Percentiles rank a stretch among this genome's conserved stretches.
phyloP scores from a whole-genome alignment of 2,329 filamentous ascomycete species.

The Alternaria ventricosa region DNA sequence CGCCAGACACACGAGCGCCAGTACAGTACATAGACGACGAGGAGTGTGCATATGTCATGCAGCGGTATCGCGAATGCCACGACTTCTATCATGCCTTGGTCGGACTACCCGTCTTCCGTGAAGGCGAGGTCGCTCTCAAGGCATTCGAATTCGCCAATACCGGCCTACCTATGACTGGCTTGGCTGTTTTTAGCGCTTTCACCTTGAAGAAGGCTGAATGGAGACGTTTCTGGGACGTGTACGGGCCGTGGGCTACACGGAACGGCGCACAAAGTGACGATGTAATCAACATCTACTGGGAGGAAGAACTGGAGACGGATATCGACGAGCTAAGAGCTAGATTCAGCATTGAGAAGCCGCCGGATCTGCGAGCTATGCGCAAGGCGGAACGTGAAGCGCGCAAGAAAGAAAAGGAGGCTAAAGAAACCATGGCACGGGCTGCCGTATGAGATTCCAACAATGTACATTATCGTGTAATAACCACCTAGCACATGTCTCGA shows the following conservation, averaged over 20 bases:
- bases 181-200: slow-evolving; percentile 77
- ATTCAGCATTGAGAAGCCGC: slow-evolving; percentile 85
- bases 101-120: slow-evolving; percentile 86
- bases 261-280: slow-evolving; percentile 81
- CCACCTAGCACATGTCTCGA: background rate
- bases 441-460: slow-evolving; percentile 15
- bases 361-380: slow-evolving; percentile 81
- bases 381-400: slow-evolving; percentile 72
- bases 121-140: slow-evolving; percentile 97
- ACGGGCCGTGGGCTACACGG: slow-evolving; percentile 87
- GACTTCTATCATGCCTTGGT: slow-evolving; percentile 98
- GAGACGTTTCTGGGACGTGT: slow-evolving; percentile 72
- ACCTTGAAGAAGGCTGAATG: slow-evolving; percentile 69
- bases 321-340: slow-evolving; percentile 75
- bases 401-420: slow-evolving; percentile 66
- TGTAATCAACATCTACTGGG: slow-evolving; percentile 97
- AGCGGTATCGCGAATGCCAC: slow-evolving; percentile 95
- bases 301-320: slow-evolving; percentile 87
- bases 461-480: slow-evolving; percentile 22
- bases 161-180: slow-evolving; percentile 89
- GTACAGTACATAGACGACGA: slow-evolving; percentile 94
- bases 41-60: slow-evolving; percentile 98
- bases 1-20: slow-evolving; percentile 81
- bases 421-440: slow-evolving; percentile 30
- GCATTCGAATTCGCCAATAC: slow-evolving; percentile 98